These are phyloP conservation scores for Amaranthus hypochondriacus DNA, from an alignment of 148 eudicot species.

Conservation along the genomic window DNA sequence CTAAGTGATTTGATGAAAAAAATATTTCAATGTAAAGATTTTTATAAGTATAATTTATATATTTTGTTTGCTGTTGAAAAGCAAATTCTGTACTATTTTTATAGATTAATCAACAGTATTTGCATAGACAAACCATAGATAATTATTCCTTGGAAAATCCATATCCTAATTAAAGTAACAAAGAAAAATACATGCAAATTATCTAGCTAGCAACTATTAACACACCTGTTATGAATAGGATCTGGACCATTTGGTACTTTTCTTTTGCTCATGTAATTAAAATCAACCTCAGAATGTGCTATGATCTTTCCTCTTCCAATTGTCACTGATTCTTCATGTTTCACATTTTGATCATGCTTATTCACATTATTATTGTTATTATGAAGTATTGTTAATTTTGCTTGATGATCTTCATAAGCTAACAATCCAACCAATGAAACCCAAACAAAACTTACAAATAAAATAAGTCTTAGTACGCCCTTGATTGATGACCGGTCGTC, in stretches of 20 bases:
- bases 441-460: conserved; percentile 25
- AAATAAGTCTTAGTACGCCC: conserved; percentile 19
- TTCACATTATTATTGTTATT: not conserved
- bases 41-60: too few species aligned
- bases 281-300: conserved; percentile 19
- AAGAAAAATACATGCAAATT: not conserved
- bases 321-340: not conserved
- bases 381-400: too few species aligned
- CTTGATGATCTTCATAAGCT: conserved; percentile 16
- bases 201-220: not conserved
- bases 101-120: not conserved
- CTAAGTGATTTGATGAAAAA: too few species aligned
- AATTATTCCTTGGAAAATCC: too few species aligned
- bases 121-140: too few species aligned
- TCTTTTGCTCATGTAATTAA: conserved; percentile 51
- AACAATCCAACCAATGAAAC: conserved; percentile 22
- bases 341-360: not conserved
- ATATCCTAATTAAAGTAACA: too few species aligned
- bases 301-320: conserved; percentile 2
- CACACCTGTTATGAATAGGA: conserved; percentile 71
- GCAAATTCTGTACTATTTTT: too few species aligned
- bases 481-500: conserved; percentile 7
- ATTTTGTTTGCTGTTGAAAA: too few species aligned
- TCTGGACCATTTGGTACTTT: conserved; percentile 61
- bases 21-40: too few species aligned